phyloP scores from a whole-genome alignment of 2,329 filamentous ascomycete genomes.

The Venturia nashicola region DNA sequence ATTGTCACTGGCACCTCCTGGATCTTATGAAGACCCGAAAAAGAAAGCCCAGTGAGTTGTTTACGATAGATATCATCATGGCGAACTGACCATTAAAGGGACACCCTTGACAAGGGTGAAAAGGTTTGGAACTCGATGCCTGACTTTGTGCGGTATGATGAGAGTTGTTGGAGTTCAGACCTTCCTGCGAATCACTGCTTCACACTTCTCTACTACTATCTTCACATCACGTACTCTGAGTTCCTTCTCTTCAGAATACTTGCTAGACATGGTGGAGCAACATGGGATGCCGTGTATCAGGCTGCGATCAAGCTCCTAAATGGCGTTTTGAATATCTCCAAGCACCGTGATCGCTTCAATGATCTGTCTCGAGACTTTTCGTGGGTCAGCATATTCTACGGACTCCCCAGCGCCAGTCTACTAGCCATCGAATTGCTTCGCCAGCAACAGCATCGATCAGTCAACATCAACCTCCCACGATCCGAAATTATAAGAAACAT shows the following conservation, averaged over 20 bases:
- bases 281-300: constrained; percentile 6
- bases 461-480: constrained; percentile 19
- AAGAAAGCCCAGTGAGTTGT: neutral
- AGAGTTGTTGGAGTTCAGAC: constrained; percentile 1
- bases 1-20: constrained; percentile 35
- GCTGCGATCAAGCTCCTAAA: constrained; percentile 20
- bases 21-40: neutral
- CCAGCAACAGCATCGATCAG: constrained; percentile 23
- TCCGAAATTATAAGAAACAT: constrained; percentile 34
- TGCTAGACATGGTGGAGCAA: constrained; percentile 2
- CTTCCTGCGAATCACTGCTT: constrained; percentile 7
- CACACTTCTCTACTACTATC: constrained; percentile 7
- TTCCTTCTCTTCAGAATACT: constrained; percentile 8
- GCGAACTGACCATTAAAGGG: neutral
- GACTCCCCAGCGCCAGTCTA: constrained; percentile 30
- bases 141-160: constrained; percentile 6
- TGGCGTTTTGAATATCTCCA: constrained; percentile 24
- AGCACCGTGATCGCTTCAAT: constrained; percentile 26
- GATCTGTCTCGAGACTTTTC: constrained; percentile 31
- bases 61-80: neutral
- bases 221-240: constrained; percentile 1
- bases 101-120: neutral
- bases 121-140: constrained; percentile 1
- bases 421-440: constrained; percentile 32
- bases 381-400: constrained; percentile 18